Conservation (phyloP, 371 early-diverging fungal genomes). For the Basidiobolus meristosporus region DNA sequence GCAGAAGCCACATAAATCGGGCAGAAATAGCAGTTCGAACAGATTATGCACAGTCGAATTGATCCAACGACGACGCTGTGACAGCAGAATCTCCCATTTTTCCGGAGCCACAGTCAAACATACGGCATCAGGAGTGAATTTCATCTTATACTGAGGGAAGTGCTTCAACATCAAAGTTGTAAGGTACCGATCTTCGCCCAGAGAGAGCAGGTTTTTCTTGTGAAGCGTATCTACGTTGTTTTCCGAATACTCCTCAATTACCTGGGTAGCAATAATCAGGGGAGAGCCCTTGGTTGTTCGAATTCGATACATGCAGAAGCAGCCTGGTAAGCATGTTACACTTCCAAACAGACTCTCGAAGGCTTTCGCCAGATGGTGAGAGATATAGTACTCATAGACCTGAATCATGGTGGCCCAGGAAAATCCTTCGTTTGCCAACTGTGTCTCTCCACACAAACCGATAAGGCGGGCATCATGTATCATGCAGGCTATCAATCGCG, state of each 20-base stretch:
- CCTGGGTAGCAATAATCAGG: slow-evolving; percentile 65
- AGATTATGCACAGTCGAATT: slow-evolving; percentile 95
- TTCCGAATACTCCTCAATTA: slow-evolving; percentile 85
- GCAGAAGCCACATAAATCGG: slow-evolving; percentile 89
- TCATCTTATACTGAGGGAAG: slow-evolving; percentile 89
- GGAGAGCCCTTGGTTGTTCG: slow-evolving; percentile 68
- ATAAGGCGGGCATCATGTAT: slow-evolving; percentile 73
- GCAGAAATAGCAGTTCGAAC: slow-evolving; percentile 72
- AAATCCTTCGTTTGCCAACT: slow-evolving; percentile 68
- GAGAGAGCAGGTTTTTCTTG: slow-evolving; percentile 69
- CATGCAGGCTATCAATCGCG: slow-evolving; percentile 65
- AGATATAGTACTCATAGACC: slow-evolving; percentile 97
- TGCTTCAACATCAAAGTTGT: slow-evolving; percentile 97
- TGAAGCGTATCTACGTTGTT: slow-evolving; percentile 95
- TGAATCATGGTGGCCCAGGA: slow-evolving; percentile 98
- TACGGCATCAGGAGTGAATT: slow-evolving; percentile 87
- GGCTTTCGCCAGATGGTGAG: slow-evolving; percentile 93
- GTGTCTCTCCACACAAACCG: slow-evolving; percentile 89
- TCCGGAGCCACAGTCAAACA: slow-evolving; percentile 96
- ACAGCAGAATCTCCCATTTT: slow-evolving; percentile 77
- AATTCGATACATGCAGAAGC: slow-evolving; percentile 90
- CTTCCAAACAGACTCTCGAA: slow-evolving; percentile 98
- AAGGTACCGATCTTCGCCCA: slow-evolving; percentile 82
- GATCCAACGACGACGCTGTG: slow-evolving; percentile 96
- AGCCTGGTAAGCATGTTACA: slow-evolving; percentile 93